phyloP scores from a whole-genome alignment of 2,329 filamentous ascomycete species.

The Alternaria rosae region DNA sequence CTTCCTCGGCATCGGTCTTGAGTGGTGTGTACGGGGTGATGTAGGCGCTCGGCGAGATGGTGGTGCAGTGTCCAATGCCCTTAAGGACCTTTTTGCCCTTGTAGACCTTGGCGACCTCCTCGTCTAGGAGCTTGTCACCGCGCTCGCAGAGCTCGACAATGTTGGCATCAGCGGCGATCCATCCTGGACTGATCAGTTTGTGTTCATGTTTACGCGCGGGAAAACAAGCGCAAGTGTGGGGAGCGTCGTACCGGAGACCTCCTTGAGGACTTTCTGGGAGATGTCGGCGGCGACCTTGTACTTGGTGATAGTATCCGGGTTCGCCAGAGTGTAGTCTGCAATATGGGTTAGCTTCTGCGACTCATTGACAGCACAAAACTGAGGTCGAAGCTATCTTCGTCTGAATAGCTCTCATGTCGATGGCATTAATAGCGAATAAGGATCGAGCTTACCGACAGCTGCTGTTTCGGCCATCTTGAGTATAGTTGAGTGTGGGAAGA shows the following conservation, averaged over 20 bases:
- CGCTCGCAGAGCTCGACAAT: conserved; percentile 93
- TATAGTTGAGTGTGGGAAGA: conserved; percentile 27
- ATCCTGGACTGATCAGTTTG: conserved; percentile 57
- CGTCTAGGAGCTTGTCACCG: conserved; percentile 92
- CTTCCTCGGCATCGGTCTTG: conserved; percentile 83
- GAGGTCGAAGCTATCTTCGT: conserved; percentile 14
- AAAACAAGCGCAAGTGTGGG: conserved; percentile 4
- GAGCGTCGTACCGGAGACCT: conserved; percentile 67
- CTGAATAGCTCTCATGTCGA: background rate
- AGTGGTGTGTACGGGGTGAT: conserved; percentile 97
- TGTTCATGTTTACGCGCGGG: conserved; percentile 6
- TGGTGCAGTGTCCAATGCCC: conserved; percentile 93
- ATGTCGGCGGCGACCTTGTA: conserved; percentile 97
- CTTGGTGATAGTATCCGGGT: conserved; percentile 96
- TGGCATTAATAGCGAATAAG: background rate
- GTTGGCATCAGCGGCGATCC: conserved; percentile 84
- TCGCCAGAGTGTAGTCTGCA: conserved; percentile 85
- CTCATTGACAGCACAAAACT: conserved; percentile 24
- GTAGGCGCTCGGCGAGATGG: conserved; percentile 90
- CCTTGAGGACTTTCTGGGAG: conserved; percentile 92
- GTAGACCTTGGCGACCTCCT: conserved; percentile 95
- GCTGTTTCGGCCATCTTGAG: conserved; percentile 48
- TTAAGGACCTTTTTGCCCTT: conserved; percentile 97
- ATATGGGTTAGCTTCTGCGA: conserved; percentile 35
- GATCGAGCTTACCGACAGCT: conserved; percentile 36